A percentile compares a stretch with the other conserved stretches of the same genome.
These are phyloP conservation scores for Candida manassasensis DNA, from an alignment of 805 yeast genomes.

Conservation along the genomic window DNA sequence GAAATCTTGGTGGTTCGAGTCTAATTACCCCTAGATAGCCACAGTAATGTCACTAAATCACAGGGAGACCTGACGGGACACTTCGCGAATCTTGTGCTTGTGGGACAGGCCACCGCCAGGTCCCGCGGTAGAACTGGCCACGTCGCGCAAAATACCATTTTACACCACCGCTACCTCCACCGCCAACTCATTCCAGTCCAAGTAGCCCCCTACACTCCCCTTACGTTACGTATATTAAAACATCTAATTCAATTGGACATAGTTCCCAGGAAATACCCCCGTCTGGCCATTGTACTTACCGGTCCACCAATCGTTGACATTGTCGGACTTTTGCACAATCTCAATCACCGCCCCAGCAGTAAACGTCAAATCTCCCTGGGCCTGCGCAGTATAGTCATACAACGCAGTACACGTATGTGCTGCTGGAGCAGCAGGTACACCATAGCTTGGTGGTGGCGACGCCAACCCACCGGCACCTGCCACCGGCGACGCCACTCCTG, in stretches of 20 bases:
- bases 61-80: no score
- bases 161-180: no score
- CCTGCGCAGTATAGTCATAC: slow-evolving; percentile 89
- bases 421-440: slow-evolving; percentile 25
- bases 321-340: slow-evolving; percentile 74
- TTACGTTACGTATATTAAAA: no score
- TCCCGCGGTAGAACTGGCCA: no score
- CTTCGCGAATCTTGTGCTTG: no score
- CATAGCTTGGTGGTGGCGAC: slow-evolving; percentile 26
- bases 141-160: no score
- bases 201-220: no score
- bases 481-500: slow-evolving; percentile 18
- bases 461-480: slow-evolving; percentile 14
- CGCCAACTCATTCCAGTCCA: no score
- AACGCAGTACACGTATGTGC: slow-evolving; percentile 78
- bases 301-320: slow-evolving; percentile 97
- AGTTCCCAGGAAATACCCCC: slow-evolving; percentile 96
- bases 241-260: slow-evolving; percentile 88
- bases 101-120: no score
- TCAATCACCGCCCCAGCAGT: slow-evolving; percentile 85
- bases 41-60: no score
- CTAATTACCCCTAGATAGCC: no score
- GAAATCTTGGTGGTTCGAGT: no score
- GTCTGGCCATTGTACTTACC: slow-evolving; percentile 78
- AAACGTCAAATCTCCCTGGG: slow-evolving; percentile 85